phyloP scores from a whole-genome alignment of 352 stramenopile genomes.

The Vaucheria bursata region DNA sequence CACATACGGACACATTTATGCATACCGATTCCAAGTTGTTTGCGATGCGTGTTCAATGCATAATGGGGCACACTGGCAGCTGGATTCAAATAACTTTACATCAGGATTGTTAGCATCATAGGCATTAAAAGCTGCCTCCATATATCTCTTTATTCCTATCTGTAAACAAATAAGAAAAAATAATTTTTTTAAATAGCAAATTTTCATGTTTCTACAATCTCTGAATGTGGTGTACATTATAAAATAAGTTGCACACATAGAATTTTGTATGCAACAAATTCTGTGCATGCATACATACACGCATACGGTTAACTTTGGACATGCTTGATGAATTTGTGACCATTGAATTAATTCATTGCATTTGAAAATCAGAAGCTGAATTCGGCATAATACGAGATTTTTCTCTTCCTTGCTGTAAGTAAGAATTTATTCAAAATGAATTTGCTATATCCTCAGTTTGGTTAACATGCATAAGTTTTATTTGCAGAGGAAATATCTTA shows the following conservation, averaged over 20 bases:
- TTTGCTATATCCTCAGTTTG: too few species aligned
- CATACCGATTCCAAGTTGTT: slow-evolving; percentile 35
- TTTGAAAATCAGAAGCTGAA: too few species aligned
- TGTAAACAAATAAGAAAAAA: neutral
- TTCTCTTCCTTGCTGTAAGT: too few species aligned
- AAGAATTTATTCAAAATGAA: too few species aligned
- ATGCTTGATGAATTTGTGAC: too few species aligned
- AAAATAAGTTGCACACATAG: neutral
- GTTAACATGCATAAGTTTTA: too few species aligned
- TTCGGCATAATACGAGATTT: too few species aligned
- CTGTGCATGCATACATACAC: neutral
- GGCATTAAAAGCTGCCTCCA: slow-evolving; percentile 39
- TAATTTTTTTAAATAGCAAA: neutral
- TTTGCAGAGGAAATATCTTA: too few species aligned
- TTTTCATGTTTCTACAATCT: neutral
- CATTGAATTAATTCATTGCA: too few species aligned
- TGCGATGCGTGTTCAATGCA: slow-evolving; percentile 25
- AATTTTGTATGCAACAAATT: neutral
- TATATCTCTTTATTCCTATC: slow-evolving; percentile 45
- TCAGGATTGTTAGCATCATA: slow-evolving; percentile 45
- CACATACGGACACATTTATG: too few species aligned
- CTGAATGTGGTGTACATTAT: neutral
- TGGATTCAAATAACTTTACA: slow-evolving; percentile 39
- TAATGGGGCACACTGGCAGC: slow-evolving; percentile 20
- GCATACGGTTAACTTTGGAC: neutral